Evolutionary conservation across 331 rosid species (phyloP).

Genomic region (Pyrus hybrid): DNA sequence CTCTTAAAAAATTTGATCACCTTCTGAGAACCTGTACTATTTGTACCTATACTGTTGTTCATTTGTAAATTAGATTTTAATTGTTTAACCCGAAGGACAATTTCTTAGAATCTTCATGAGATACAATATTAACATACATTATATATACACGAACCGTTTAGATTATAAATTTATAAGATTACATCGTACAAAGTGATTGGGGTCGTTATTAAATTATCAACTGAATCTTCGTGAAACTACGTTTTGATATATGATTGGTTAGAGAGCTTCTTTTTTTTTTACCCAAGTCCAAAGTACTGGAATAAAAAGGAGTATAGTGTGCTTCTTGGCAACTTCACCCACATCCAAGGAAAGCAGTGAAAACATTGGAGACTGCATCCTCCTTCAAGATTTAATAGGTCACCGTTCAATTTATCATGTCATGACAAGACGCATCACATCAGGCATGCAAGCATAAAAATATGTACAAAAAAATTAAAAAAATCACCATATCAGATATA

Average conservation of each 20-base stretch:
- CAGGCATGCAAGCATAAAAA: slow-evolving; percentile 5
- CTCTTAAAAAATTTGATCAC: not conserved
- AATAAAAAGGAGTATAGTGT: slow-evolving; percentile 7
- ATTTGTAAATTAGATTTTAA: not conserved
- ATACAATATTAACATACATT: not conserved
- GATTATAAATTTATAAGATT: too few species aligned
- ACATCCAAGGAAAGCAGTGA: slow-evolving; percentile 34
- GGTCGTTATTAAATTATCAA: too few species aligned
- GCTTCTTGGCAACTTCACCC: slow-evolving; percentile 35
- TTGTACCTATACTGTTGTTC: not conserved
- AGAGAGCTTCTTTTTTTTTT: not conserved
- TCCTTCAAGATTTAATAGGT: not conserved
- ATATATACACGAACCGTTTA: too few species aligned
- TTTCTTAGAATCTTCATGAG: slow-evolving; percentile 44
- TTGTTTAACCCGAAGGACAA: not conserved
- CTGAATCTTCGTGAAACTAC: slow-evolving; percentile 20
- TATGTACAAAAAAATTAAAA: not conserved
- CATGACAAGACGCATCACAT: slow-evolving; percentile 9
- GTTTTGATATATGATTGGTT: not conserved
- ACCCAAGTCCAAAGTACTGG: not conserved
- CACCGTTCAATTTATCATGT: slow-evolving; percentile 9
- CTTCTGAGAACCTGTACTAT: not conserved
- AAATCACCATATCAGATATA: slow-evolving; percentile 16
- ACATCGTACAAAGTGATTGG: too few species aligned
- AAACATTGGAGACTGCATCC: slow-evolving; percentile 24